Evolutionary conservation across 768 basidiomycete genomes (phyloP).

Genomic region (Royoungia palumana): DNA sequence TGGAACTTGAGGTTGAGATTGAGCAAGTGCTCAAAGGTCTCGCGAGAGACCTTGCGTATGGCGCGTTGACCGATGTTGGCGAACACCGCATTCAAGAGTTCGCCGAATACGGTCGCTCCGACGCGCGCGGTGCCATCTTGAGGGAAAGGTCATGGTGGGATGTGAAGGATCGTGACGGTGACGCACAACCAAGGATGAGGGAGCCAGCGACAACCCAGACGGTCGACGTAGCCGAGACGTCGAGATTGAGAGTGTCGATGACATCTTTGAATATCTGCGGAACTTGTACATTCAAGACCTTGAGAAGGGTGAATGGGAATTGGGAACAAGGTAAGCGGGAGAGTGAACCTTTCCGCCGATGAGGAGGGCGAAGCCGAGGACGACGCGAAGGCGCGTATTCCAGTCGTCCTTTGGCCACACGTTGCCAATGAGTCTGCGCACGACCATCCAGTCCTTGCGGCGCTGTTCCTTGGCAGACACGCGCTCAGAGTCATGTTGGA

Average conservation of each 20-base stretch:
- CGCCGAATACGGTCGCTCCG: slow-evolving; percentile 84
- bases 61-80: slow-evolving; percentile 94
- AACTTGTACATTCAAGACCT: slow-evolving; percentile 98
- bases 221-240: slow-evolving; percentile 67
- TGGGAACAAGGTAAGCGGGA: not conserved
- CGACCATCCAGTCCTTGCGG: slow-evolving; percentile 80
- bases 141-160: slow-evolving; percentile 1
- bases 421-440: slow-evolving; percentile 77
- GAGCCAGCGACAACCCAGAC: slow-evolving; percentile 93
- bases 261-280: slow-evolving; percentile 92
- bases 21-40: slow-evolving; percentile 92
- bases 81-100: slow-evolving; percentile 93
- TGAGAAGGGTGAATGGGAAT: not conserved
- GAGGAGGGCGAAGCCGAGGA: slow-evolving; percentile 77
- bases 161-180: not conserved
- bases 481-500: slow-evolving; percentile 10
- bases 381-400: slow-evolving; percentile 75
- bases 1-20: slow-evolving; percentile 92
- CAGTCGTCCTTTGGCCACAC: slow-evolving; percentile 91
- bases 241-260: slow-evolving; percentile 86
- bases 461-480: slow-evolving; percentile 49
- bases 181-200: slow-evolving; percentile 86
- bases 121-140: slow-evolving; percentile 89
- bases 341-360: slow-evolving; percentile 76
- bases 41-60: slow-evolving; percentile 90